Base-by-base conservation (phyloP, 1,284 basidiomycete species). In the Melampsora americana region DNA sequence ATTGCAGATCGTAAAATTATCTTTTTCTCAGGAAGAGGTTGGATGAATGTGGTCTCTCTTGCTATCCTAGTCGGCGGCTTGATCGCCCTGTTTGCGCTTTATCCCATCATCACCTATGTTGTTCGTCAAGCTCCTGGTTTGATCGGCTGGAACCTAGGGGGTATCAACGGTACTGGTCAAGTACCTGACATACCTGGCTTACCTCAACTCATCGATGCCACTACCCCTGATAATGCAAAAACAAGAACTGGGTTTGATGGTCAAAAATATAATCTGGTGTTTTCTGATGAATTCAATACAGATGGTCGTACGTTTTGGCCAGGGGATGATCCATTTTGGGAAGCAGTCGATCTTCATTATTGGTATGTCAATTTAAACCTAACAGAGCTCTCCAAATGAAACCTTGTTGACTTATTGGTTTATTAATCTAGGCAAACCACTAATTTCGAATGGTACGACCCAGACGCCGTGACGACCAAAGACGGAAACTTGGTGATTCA, bases 201-300 rank as follows among this genome's bases (percentile, higher is more conserved):
- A n/a, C 65, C 70, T 60, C 78, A 80, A 18, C 79, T 86, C 9
- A 87, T 94, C 78, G 92, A 95, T 82, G 70, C 81, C 2, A 89
- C 89, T 44, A 94, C 91, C 0, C 90, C 90, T 2, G 77, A 82
- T 23, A 84, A 84, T 35, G 91, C 85, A 7, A 82, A 82, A 78
- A 83, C 81, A 30, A 86, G 87, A 32, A 86, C 83, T 5, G 90
- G 89, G 26, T 84, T 87, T 9, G 91, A 94, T 69, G 73, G 73
- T 35, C 60, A 79, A 44, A 61, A 48, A 20, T 83, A 81, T 72
- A 79, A 83, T 28, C 87, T 97, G 42, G 89, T 93, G 1, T 95
- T 94, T 83, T 93, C 90, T 76, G 95, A 98, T 83, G 95, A 98
- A 83, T 96, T 96, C 83, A 89, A 95, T 67, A 84, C 81, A 6